Base-by-base conservation (phyloP, 805 yeast species). In the Kodamaea laetipori region DNA sequence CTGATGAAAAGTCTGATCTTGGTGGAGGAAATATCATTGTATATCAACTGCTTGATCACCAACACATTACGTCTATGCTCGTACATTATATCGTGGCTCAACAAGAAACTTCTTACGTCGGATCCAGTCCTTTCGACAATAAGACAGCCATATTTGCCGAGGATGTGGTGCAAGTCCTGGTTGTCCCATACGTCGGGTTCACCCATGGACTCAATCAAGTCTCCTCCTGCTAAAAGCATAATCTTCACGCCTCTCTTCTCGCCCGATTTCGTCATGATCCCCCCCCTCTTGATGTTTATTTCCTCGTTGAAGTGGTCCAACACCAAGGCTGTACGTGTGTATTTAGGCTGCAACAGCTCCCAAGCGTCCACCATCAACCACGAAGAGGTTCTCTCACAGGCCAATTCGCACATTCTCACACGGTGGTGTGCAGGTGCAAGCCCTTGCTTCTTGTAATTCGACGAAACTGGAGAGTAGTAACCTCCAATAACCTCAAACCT, bases 351-450 rank as follows among this genome's bases (percentile, higher is more conserved):
- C 47, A 94, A 72, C 3, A 95, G 84, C 68, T 94, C 99, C 99
- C 99, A 94, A 1, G 98, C 97, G 63, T 94, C 99, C 21, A 94
- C 99, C 99, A 94, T 94, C 30, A 94, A 74, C 99, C 99, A 94
- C 19, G 92, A 82, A 3, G 94, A 82, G 0, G 99, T 94, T 57
- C 99, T 76, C 61, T 94, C 99, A 65, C 99, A 90, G 0, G 97
- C 98, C 58, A 94, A 74, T 63, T 94, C 99, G 66, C 99, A 90
- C 99, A 94, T 94, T 41, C 98, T 76, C 8, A 94, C 99, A 45
- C 99, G 78, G 63, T 94, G 97, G 49, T 74, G 76, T 0, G 97
- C 75, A 0, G 87, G 81, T 0, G 99, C 98, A 42, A 94, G 71
- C 0, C 99, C 99, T 33, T 88, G 89, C 65, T 94, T 94, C 59